Evolutionary conservation across 371 early-diverging fungal genomes (phyloP), one percentile per base, ranked within the genome.

Genomic region (Mycotypha africana): DNA sequence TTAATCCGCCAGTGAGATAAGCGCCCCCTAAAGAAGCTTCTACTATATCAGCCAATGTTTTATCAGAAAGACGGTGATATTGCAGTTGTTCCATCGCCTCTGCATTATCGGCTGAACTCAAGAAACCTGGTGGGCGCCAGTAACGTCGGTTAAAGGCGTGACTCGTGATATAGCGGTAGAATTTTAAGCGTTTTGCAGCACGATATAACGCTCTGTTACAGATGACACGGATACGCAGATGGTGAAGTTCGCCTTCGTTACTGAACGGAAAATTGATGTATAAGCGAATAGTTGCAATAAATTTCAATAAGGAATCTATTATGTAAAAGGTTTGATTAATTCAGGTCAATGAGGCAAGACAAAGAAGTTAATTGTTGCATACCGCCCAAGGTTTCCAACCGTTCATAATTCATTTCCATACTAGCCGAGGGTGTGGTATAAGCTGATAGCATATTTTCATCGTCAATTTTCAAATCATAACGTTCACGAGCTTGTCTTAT

Each of bases 361-460:
- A n/a, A n/a, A n/a, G n/a, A n/a, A n/a, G n/a, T n/a, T n/a, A n/a
- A n/a, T n/a, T n/a, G n/a, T n/a, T n/a, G n/a, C n/a, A 45, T 63
- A 70, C 70, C 70, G 2, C 99, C 99, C 1, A 98, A 66, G 6
- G 89, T 87, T 66, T 99, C 98, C 0, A 99, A 70, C 4, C 98
- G 86, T 65, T 99, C 95, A 55, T 98, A 99, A 53, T 92, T 78
- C 51, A 72, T 76, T 4, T 74, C 77, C 53, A 79, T 66, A 48
- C 69, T 76, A 0, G 93, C 79, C 8, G 85, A 68, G 0, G 89
- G 76, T 1, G 87, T 67, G 0, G 88, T 88, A 51, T 92, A 81
- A 0, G 95, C 95, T 47, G 76, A 68, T 19, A 86, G 74, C 28
- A 92, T 60, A 0, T 76, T 49, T 10, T 63, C 54, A 32, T 78